A percentile compares a stretch with the other conserved stretches of the same genome.
Conservation (phyloP, 1,139 yeast genomes). For the Yamadazyma aaseri region DNA sequence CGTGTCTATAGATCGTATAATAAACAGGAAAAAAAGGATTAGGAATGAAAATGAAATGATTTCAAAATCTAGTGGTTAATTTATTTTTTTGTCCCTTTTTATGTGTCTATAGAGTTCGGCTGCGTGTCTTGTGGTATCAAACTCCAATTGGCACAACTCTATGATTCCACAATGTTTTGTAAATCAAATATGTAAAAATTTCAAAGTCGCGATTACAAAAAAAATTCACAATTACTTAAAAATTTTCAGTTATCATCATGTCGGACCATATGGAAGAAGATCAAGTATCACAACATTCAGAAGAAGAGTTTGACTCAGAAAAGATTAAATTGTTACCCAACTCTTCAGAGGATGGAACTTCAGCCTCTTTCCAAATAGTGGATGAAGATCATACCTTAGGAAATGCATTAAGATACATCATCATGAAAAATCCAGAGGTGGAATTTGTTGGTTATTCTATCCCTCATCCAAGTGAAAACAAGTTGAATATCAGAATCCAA, state of each 20-base stretch:
- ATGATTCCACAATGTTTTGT: too few relatives aligned
- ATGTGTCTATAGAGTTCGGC: too few relatives aligned
- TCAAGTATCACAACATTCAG: constrained; percentile 6
- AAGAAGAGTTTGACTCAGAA: constrained; percentile 45
- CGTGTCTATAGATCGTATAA: too few relatives aligned
- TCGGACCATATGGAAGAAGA: constrained; percentile 10
- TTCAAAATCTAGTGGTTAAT: too few relatives aligned
- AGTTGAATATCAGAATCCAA: constrained; percentile 87
- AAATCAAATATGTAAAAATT: too few relatives aligned
- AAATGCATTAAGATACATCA: constrained; percentile 86
- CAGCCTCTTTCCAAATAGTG: constrained; percentile 88
- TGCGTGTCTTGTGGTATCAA: too few relatives aligned
- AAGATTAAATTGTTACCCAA: constrained; percentile 74
- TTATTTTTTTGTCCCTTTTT: too few relatives aligned
- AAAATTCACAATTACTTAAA: background rate
- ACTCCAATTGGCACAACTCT: too few relatives aligned
- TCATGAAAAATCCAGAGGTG: constrained; percentile 96
- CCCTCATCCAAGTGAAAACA: constrained; percentile 97
- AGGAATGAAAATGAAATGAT: too few relatives aligned
- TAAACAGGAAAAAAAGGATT: too few relatives aligned
- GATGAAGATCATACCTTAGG: constrained; percentile 97
- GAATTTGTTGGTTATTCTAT: constrained; percentile 98
- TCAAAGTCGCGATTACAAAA: constrained; percentile 1
- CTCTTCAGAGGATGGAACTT: constrained; percentile 90
- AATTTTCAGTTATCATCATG: constrained; percentile 1